These are phyloP conservation scores for Colletotrichum cuscutae DNA, from an alignment of 2,329 filamentous ascomycete species.

Conservation along the genomic window DNA sequence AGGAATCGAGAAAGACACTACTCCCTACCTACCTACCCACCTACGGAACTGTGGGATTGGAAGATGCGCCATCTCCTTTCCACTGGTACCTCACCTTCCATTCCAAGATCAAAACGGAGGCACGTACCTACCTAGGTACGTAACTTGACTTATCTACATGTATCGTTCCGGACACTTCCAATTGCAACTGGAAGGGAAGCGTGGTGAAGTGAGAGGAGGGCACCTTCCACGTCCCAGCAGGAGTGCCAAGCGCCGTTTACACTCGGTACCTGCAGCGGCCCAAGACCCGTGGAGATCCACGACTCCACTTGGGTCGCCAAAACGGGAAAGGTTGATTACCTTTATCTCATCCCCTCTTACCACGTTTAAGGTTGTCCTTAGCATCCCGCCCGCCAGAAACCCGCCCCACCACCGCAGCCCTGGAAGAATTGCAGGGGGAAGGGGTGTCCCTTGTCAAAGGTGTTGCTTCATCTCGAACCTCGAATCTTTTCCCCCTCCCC, in stretches of 20 bases:
- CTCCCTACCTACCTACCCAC: too few relatives aligned
- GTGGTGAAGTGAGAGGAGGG: too few relatives aligned
- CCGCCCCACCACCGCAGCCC: constrained; percentile 20
- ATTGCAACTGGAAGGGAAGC: background rate
- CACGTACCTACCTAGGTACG: background rate
- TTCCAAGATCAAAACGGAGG: background rate
- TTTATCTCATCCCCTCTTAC: constrained; percentile 8
- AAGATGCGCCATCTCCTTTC: background rate
- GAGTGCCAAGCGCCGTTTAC: constrained; percentile 4
- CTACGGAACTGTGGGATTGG: too few relatives aligned
- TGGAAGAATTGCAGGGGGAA: constrained; percentile 9
- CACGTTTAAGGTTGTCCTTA: constrained; percentile 31
- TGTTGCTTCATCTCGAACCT: constrained; percentile 4
- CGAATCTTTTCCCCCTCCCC: background rate
- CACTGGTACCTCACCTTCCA: background rate
- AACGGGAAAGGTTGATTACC: constrained; percentile 2
- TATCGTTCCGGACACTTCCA: background rate
- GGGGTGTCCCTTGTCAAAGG: constrained; percentile 1
- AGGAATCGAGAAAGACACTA: background rate
- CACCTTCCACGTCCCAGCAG: background rate
- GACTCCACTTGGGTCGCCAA: background rate
- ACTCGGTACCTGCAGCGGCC: constrained; percentile 29
- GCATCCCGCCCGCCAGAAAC: constrained; percentile 25
- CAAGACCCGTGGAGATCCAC: constrained; percentile 12
- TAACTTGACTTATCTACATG: background rate